Evolutionary conservation across 202 grass and related monocot genomes (phyloP).

Genomic region (Setaria viridis): DNA sequence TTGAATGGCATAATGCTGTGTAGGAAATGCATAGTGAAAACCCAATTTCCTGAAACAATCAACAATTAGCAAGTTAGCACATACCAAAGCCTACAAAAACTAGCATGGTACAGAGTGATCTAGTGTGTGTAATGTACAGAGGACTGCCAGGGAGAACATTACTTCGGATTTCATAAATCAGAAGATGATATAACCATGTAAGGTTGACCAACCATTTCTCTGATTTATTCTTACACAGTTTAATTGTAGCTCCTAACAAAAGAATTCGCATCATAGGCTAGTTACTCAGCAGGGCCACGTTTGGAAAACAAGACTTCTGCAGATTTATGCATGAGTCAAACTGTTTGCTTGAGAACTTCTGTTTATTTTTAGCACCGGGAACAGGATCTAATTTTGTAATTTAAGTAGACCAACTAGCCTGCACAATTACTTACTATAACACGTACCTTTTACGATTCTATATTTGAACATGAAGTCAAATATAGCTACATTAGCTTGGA

Average conservation of each 20-base stretch:
- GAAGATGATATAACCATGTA: not conserved
- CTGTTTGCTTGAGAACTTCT: not conserved
- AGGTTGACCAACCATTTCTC: not conserved
- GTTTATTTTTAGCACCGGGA: not conserved
- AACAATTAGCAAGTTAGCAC: constrained; percentile 8
- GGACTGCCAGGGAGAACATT: not conserved
- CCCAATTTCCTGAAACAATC: constrained; percentile 22
- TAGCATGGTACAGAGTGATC: not conserved
- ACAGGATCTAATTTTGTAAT: not conserved
- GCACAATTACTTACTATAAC: not conserved
- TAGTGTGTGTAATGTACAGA: not conserved
- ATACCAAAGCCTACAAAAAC: not conserved
- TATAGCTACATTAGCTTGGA: not conserved
- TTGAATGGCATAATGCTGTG: constrained; percentile 3
- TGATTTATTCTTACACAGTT: not conserved
- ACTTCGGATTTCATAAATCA: not conserved
- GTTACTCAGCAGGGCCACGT: not conserved
- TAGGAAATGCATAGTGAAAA: constrained; percentile 30
- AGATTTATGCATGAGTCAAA: not conserved
- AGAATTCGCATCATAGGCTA: not conserved
- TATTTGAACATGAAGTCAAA: not conserved
- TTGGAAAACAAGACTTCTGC: not conserved
- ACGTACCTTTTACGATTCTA: not conserved
- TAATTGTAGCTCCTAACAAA: not conserved
- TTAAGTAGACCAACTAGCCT: not conserved